Percentiles rank a stretch among this genome's conserved stretches.
These are phyloP conservation scores for Eucalyptus cloeziana DNA, from an alignment of 345 rosid genomes.

Conservation along the genomic window DNA sequence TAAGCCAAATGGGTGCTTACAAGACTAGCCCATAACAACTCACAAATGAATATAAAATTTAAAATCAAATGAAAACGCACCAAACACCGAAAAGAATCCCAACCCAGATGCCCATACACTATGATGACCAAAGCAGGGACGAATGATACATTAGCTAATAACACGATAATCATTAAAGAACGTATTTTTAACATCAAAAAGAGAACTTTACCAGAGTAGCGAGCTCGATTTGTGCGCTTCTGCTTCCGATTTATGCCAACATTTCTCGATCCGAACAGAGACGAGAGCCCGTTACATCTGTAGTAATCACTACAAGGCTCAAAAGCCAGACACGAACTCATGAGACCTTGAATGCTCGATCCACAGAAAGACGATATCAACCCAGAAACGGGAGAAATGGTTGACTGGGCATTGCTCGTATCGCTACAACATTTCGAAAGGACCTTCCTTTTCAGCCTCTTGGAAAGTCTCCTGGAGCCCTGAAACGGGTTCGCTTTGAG, in stretches of 20 bases:
- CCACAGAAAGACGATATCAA: conserved; percentile 2
- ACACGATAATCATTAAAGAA: background rate
- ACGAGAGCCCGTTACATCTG: conserved; percentile 10
- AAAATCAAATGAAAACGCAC: background rate
- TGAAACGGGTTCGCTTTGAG: background rate
- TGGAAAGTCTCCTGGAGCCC: background rate
- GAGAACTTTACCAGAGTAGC: background rate
- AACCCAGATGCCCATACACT: background rate
- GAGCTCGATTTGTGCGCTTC: background rate
- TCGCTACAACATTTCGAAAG: conserved; percentile 1
- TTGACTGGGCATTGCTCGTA: background rate
- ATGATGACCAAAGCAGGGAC: background rate
- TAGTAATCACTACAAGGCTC: conserved; percentile 28
- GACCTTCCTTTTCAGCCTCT: conserved; percentile 1
- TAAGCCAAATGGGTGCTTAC: background rate
- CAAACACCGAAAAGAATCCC: background rate
- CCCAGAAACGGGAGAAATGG: background rate
- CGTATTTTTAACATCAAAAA: background rate
- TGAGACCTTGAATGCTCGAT: conserved; percentile 14
- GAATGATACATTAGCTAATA: background rate
- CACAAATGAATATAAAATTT: background rate
- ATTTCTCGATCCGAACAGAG: conserved; percentile 1
- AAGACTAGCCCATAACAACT: background rate
- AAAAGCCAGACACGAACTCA: conserved; percentile 20
- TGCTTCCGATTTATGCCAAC: background rate